Evolutionary conservation across 1,139 yeast genomes (phyloP).

Genomic region (Pichia sp.): DNA sequence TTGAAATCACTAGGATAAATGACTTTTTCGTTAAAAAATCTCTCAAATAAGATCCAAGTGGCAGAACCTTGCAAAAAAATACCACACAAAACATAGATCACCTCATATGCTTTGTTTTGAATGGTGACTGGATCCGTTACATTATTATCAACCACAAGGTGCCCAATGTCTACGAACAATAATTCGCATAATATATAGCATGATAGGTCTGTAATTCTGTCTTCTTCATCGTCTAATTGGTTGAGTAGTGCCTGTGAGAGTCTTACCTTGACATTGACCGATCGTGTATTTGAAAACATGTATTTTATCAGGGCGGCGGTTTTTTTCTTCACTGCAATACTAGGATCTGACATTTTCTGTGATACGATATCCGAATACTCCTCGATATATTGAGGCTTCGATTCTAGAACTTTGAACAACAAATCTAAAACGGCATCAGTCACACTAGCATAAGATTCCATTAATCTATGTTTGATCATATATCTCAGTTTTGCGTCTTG

Average conservation of each 20-base stretch:
- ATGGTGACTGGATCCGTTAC: conserved; percentile 1
- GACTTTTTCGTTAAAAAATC: conserved; percentile 41
- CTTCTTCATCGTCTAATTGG: conserved; percentile 70
- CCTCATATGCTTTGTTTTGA: conserved; percentile 17
- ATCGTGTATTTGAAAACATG: conserved; percentile 40
- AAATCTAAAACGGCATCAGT: conserved; percentile 74
- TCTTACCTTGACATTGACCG: conserved; percentile 36
- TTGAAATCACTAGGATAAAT: conserved; percentile 32
- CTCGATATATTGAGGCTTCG: conserved; percentile 42
- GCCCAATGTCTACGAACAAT: conserved; percentile 37
- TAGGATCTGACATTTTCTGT: conserved; percentile 51
- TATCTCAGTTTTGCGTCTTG: conserved; percentile 47
- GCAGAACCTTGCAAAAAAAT: conserved; percentile 36
- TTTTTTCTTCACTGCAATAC: conserved; percentile 61
- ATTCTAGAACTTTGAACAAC: conserved; percentile 46
- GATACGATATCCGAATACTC: conserved; percentile 50
- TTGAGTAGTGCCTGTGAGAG: conserved; percentile 49
- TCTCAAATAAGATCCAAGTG: conserved; percentile 40
- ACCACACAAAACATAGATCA: conserved; percentile 37
- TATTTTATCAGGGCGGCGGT: conserved; percentile 50
- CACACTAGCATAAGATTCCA: conserved; percentile 64
- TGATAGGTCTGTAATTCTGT: conserved; percentile 45
- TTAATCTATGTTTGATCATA: conserved; percentile 48
- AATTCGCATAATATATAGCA: conserved; percentile 39
- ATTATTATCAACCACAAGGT: neutral